Evolutionary conservation across 23 red algal genomes (phyloP).

Genomic region (Agarophyton chilense): DNA sequence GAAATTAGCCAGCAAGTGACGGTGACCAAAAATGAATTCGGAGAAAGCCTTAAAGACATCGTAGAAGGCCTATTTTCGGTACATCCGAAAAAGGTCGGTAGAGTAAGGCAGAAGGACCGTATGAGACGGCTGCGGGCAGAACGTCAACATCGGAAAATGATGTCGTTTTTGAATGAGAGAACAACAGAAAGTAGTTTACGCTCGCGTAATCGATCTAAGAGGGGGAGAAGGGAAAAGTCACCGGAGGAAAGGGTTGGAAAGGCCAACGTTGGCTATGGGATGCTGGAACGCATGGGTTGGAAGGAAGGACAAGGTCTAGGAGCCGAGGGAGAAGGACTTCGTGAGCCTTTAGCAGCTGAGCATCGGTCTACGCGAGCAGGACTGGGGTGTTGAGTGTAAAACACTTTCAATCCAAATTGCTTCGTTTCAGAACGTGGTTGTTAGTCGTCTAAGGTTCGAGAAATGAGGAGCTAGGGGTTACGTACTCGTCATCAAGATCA

Average conservation of each 20-base stretch:
- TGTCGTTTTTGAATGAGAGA: conserved; percentile 11
- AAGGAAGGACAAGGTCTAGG: conserved; percentile 40
- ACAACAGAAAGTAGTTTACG: neutral
- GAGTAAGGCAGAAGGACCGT: neutral
- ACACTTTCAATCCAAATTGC: neutral
- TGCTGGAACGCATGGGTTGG: conserved; percentile 61
- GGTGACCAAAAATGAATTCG: neutral
- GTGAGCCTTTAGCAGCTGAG: conserved; percentile 34
- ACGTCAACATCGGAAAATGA: neutral
- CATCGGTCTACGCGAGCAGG: conserved; percentile 17
- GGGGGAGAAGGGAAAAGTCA: neutral
- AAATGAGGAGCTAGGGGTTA: neutral
- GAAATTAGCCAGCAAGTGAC: neutral
- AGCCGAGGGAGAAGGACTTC: conserved; percentile 6
- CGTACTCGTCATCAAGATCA: conserved; percentile 61
- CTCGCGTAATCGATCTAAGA: neutral
- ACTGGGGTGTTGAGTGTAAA: neutral
- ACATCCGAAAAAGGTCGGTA: neutral
- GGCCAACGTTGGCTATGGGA: conserved; percentile 27
- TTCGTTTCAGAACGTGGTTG: neutral
- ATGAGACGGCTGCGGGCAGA: neutral
- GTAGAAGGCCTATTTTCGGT: neutral
- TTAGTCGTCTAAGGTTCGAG: neutral
- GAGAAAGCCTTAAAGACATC: neutral
- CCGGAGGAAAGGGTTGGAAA: conserved; percentile 2